A percentile compares a stretch with the other conserved stretches of the same genome.
phyloP scores from a whole-genome alignment of 352 stramenopile genomes.

The Pythium oligandrum region DNA sequence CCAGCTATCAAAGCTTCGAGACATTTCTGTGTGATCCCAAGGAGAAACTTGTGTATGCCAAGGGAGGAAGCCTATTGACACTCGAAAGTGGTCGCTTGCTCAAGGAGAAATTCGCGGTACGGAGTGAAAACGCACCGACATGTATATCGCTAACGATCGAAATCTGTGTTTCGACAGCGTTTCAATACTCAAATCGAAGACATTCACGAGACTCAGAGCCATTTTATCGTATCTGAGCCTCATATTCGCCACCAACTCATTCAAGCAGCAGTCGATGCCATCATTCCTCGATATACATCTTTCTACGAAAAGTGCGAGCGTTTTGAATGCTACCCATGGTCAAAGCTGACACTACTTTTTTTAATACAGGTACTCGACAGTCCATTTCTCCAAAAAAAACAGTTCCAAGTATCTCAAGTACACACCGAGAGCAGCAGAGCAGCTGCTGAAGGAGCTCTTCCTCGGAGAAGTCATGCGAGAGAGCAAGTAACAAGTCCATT shows the following conservation, averaged over 20 bases:
- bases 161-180: slow-evolving; percentile 25
- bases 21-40: slow-evolving; percentile 71
- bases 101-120: slow-evolving; percentile 90
- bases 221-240: slow-evolving; percentile 84
- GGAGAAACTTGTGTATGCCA: slow-evolving; percentile 84
- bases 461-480: slow-evolving; percentile 31
- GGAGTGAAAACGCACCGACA: too few species aligned
- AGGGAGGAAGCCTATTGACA: slow-evolving; percentile 76
- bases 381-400: slow-evolving; percentile 92
- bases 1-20: slow-evolving; percentile 68
- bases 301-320: slow-evolving; percentile 88
- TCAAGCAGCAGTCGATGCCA: slow-evolving; percentile 73
- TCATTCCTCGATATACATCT: slow-evolving; percentile 84
- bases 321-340: background rate
- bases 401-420: slow-evolving; percentile 88
- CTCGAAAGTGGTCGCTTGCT: slow-evolving; percentile 87
- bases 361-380: slow-evolving; percentile 68
- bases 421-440: slow-evolving; percentile 73
- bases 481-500: slow-evolving; percentile 9
- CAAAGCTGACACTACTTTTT: slow-evolving; percentile 3
- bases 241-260: slow-evolving; percentile 83
- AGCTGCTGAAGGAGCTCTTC: slow-evolving; percentile 83
- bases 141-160: slow-evolving; percentile 1
- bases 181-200: slow-evolving; percentile 76
- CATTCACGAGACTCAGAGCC: slow-evolving; percentile 55